Conservation (phyloP, 768 basidiomycete genomes). For the Russula virescens region DNA sequence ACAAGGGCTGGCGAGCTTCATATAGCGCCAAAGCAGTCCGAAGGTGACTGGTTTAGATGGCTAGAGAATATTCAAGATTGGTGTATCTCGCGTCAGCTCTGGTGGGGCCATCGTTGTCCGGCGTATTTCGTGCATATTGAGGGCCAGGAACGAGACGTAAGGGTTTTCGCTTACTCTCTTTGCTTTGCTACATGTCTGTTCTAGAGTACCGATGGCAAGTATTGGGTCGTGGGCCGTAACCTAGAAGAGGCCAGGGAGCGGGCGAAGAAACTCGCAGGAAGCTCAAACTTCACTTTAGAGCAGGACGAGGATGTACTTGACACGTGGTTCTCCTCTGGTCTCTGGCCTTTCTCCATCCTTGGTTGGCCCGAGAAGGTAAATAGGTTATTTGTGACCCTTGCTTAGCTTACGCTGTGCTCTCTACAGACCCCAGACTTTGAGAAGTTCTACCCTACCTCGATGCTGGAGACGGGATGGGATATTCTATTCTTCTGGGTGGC, state of each 20-base stretch:
- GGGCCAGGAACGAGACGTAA: slow-evolving; percentile 61
- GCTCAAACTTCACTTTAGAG: slow-evolving; percentile 63
- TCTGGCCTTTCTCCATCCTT: slow-evolving; percentile 97
- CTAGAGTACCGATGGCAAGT: slow-evolving; percentile 61
- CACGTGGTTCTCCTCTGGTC: slow-evolving; percentile 97
- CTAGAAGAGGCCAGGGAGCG: slow-evolving; percentile 71
- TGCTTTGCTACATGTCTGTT: slow-evolving; percentile 1
- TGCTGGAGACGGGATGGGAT: slow-evolving; percentile 98
- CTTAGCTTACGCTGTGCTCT: slow-evolving; percentile 12
- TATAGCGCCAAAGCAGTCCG: slow-evolving; percentile 80
- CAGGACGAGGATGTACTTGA: slow-evolving; percentile 98
- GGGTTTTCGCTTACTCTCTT: slow-evolving; percentile 23
- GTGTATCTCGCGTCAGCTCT: slow-evolving; percentile 98
- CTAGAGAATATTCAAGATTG: slow-evolving; percentile 94
- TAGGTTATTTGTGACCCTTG: not conserved
- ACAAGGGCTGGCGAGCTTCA: slow-evolving; percentile 81
- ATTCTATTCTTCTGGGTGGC: slow-evolving; percentile 99
- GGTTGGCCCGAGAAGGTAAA: slow-evolving; percentile 93
- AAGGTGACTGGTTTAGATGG: slow-evolving; percentile 96
- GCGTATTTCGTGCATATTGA: slow-evolving; percentile 90
- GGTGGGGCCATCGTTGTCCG: slow-evolving; percentile 98
- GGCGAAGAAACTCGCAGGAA: slow-evolving; percentile 63
- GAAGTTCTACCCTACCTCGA: slow-evolving; percentile 80
- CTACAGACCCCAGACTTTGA: slow-evolving; percentile 68
- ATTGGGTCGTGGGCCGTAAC: slow-evolving; percentile 89